Evolutionary conservation across 352 stramenopile species (phyloP).

Genomic region (Phytophthora melonis): DNA sequence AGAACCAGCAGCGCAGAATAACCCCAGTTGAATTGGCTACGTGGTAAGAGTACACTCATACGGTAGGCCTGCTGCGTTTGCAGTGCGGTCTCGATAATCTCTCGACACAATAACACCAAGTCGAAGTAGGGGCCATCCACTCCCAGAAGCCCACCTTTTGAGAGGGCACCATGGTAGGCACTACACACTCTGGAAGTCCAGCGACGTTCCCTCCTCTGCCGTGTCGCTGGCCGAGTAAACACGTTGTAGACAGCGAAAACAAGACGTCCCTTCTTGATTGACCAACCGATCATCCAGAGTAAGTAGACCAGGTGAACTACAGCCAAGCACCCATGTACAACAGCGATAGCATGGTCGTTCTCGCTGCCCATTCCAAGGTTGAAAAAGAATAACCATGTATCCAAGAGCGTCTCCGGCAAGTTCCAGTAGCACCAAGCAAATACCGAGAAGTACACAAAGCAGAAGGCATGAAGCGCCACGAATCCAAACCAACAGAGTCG

Average conservation of each 20-base stretch:
- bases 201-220: not conserved
- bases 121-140: slow-evolving; percentile 25
- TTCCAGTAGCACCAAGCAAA: slow-evolving; percentile 31
- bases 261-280: slow-evolving; percentile 11
- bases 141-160: slow-evolving; percentile 12
- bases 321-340: slow-evolving; percentile 26
- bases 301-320: slow-evolving; percentile 20
- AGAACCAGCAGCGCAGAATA: slow-evolving; percentile 26
- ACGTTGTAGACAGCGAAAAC: slow-evolving; percentile 17
- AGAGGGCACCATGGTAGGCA: slow-evolving; percentile 4
- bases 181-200: not conserved
- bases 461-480: slow-evolving; percentile 18
- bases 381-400: slow-evolving; percentile 20
- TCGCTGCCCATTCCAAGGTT: slow-evolving; percentile 13
- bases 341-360: slow-evolving; percentile 15
- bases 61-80: slow-evolving; percentile 31
- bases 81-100: slow-evolving; percentile 30
- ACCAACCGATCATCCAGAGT: slow-evolving; percentile 19
- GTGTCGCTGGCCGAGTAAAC: not conserved
- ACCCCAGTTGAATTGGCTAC: slow-evolving; percentile 21
- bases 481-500: slow-evolving; percentile 23
- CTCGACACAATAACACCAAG: slow-evolving; percentile 19
- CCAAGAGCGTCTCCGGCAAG: slow-evolving; percentile 15
- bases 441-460: slow-evolving; percentile 15
- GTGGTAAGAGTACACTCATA: slow-evolving; percentile 30